A percentile compares a stretch with the other conserved stretches of the same genome.
Evolutionary conservation across 345 rosid genomes (phyloP).

Genomic region (Euphorbia tirucalli): DNA sequence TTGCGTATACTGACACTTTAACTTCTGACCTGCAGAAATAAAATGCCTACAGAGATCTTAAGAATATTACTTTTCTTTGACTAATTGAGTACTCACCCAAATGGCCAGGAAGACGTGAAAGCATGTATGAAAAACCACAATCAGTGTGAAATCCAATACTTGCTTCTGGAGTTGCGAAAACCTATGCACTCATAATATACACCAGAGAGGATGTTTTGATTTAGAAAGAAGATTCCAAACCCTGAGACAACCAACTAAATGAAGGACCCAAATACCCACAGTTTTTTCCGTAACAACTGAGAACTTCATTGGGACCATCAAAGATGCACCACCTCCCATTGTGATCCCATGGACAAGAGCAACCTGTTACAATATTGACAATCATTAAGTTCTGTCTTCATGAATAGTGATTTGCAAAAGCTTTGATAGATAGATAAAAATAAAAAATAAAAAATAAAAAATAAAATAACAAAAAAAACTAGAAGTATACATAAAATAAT

Average conservation of each 20-base stretch:
- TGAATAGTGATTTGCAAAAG: neutral
- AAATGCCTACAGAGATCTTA: neutral
- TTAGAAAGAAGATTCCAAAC: neutral
- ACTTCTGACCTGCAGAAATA: neutral
- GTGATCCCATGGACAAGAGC: conserved; percentile 83
- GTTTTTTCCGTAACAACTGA: conserved; percentile 92
- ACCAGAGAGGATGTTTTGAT: neutral
- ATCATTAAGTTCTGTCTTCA: neutral
- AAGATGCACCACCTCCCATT: conserved; percentile 98
- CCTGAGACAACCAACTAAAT: conserved; percentile 3
- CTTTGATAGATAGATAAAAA: neutral
- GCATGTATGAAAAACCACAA: conserved; percentile 83
- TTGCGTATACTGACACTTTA: neutral
- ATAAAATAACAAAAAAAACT: too few relatives aligned
- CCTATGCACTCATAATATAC: conserved; percentile 37
- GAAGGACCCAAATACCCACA: conserved; percentile 40
- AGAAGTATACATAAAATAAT: neutral
- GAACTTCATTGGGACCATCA: conserved; percentile 92
- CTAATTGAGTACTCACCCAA: conserved; percentile 51
- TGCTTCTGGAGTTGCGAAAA: conserved; percentile 92
- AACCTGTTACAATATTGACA: conserved; percentile 46
- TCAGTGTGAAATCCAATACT: conserved; percentile 92
- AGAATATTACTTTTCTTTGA: conserved; percentile 9
- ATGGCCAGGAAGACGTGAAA: conserved; percentile 78
- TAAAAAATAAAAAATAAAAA: too few relatives aligned